Evolutionary conservation across 2,329 filamentous ascomycete genomes (phyloP), one percentile per base, ranked within the genome.

Genomic region (Fusarium circinatum): DNA sequence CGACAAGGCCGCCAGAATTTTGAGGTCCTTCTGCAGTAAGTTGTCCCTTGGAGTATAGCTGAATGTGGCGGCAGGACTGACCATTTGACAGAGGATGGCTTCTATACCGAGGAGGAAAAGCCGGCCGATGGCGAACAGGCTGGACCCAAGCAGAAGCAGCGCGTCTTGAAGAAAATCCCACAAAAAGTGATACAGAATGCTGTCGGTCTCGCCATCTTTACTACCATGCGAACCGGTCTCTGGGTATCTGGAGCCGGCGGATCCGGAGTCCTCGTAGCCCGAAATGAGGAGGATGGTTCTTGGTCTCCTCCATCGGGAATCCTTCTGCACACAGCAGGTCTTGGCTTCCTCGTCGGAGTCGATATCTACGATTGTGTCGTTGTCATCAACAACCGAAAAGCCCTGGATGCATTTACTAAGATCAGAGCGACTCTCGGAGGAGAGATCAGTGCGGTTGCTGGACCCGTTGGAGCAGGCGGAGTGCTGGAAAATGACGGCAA

Each of bases 311-410:
- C 94, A 0, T 94, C 91, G 0, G 94, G 93, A 26, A 94, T 97
- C 79, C 86, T 95, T 82, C 87, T 96, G 24, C 93, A 96, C 79
- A 94, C 93, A 2, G 88, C 93, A 3, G 93, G 92, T 5, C 87
- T 95, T 4, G 94, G 94, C 0, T 94, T 96, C 77, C 87, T 96
- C 52, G 89, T 93, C 1, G 94, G 94, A 13, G 89, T 95, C 4
- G 94, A 97, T 80, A 94, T 96, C 34, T 96, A 96, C 83, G 94
- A 97, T 80, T 96, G 93, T 74, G 93, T 97, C 8, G 89, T 95
- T 15, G 92, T 97, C 15, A 94, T 97, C 79, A 96, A 96, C 83
- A 93, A 90, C 3, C 87, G 89, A 32, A 89, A 93, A 74, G 94
- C 94, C 1, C 84, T 97, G 49, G 89, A 93, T 32, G 91, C 93